Evolutionary conservation across 495 filamentous ascomycete species (phyloP).

Genomic region (Tuber magnatum): DNA sequence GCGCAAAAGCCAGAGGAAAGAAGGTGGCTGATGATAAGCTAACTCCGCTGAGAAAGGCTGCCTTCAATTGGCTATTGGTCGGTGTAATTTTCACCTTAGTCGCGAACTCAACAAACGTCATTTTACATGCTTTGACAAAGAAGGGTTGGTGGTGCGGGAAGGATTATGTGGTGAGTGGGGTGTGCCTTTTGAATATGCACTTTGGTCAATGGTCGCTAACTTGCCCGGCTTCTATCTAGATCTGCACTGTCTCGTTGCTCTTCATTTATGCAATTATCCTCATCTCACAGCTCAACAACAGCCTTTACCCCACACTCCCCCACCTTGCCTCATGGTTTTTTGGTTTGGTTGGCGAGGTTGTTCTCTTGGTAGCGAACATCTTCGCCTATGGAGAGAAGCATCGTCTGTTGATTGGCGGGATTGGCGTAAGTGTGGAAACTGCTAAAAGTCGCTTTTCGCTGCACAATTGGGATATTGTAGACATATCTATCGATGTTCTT

Average conservation of each 20-base stretch:
- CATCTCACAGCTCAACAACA: conserved; percentile 52
- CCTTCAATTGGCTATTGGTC: conserved; percentile 69
- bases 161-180: conserved; percentile 57
- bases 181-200: conserved; percentile 65
- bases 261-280: conserved; percentile 63
- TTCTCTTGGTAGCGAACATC: conserved; percentile 40
- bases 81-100: conserved; percentile 63
- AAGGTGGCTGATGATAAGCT: conserved; percentile 45
- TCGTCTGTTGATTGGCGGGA: conserved; percentile 37
- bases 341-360: conserved; percentile 33
- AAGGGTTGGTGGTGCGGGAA: conserved; percentile 87
- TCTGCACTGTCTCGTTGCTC: conserved; percentile 46
- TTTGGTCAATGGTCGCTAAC: conserved; percentile 2
- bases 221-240: conserved; percentile 22
- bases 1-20: conserved; percentile 32
- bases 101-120: conserved; percentile 64
- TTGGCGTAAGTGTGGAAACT: conserved; percentile 10
- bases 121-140: conserved; percentile 63
- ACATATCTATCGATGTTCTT: conserved; percentile 54
- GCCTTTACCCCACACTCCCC: conserved; percentile 45
- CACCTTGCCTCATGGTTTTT: conserved; percentile 42
- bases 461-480: conserved; percentile 58
- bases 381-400: conserved; percentile 46
- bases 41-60: conserved; percentile 53
- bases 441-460: conserved; percentile 43